Evolutionary conservation across 495 filamentous ascomycete genomes (phyloP), one percentile per base, ranked within the genome.

Genomic region (Corynascus novoguineensis): DNA sequence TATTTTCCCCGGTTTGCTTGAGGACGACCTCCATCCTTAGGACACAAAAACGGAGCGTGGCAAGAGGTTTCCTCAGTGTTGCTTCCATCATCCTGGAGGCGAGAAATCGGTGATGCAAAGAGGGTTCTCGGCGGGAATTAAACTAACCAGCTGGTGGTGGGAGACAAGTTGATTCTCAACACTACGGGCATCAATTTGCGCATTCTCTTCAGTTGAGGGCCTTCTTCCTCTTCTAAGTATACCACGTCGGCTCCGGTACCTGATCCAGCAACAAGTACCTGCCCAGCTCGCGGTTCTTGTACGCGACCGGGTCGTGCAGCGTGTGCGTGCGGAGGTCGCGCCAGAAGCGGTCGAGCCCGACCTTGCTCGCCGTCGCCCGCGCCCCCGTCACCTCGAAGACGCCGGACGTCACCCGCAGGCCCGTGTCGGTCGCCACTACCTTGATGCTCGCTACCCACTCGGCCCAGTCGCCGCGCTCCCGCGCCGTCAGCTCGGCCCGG

Each of bases 301-400:
- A 83, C 38, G 80, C 78, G 28, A 84, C 79, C 3, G 82, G 82
- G 64, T 86, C 82, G 70, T 86, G 83, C 60, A 84, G 63, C 0
- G 73, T 79, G 65, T 86, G 83, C 19, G 79, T 81, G n/a, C 83
- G 64, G 14, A 83, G 64, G 59, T 84, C 81, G 49, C 82, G 68
- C 80, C 81, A 84, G 64, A 81, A 84, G 31, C 82, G 67, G 68
- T 83, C 83, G 50, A 86, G 66, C 0, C 80, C 81, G 0, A 80
- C 75, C 60, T 75, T 82, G 29, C 64, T 64, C 2, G 73, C 69
- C 12, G 81, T 85, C 6, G 81, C 75, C 53, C 77, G 68, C 1
- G 80, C 70, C 1, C 81, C 83, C 0, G 79, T 81, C 21, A 81
- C 76, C 64, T 86, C 82, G 64, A 85, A 86, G 4, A 85, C 73